These are phyloP conservation scores for Cercospora sp. DNA, from an alignment of 2,329 filamentous ascomycete species.

Conservation along the genomic window DNA sequence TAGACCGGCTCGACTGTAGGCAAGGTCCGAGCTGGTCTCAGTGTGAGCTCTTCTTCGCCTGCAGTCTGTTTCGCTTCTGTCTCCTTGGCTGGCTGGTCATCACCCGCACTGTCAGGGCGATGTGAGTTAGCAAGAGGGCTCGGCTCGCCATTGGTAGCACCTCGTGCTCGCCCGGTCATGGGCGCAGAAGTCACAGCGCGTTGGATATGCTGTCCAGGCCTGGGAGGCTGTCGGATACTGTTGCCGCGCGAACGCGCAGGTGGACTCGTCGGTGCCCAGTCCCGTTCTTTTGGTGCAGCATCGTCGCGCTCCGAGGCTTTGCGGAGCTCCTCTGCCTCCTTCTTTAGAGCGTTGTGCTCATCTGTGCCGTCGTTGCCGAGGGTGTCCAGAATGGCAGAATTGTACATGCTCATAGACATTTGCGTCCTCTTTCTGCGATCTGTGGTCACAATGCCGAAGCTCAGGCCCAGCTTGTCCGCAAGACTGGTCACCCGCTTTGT, in stretches of 20 bases:
- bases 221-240: slow-evolving; percentile 10
- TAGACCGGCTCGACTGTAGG: slow-evolving; percentile 29
- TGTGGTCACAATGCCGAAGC: slow-evolving; percentile 94
- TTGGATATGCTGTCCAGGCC: slow-evolving; percentile 13
- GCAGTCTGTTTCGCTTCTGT: slow-evolving; percentile 4
- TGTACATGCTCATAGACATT: slow-evolving; percentile 63
- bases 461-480: slow-evolving; percentile 92
- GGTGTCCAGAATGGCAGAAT: slow-evolving; percentile 70
- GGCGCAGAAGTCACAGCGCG: slow-evolving; percentile 28
- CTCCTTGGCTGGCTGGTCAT: slow-evolving; percentile 4
- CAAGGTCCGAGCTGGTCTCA: slow-evolving; percentile 31
- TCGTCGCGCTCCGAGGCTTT: slow-evolving; percentile 14
- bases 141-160: slow-evolving; percentile 32
- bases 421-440: slow-evolving; percentile 60
- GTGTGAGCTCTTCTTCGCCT: slow-evolving; percentile 5
- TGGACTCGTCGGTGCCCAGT: slow-evolving; percentile 30
- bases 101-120: slow-evolving; percentile 34
- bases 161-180: slow-evolving; percentile 23
- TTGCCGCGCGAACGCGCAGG: slow-evolving; percentile 23
- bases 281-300: slow-evolving; percentile 28
- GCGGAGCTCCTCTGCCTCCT: slow-evolving; percentile 27
- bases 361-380: slow-evolving; percentile 46
- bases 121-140: slow-evolving; percentile 38
- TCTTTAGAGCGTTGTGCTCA: slow-evolving; percentile 31
- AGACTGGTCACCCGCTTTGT: slow-evolving; percentile 96